These are phyloP conservation scores for barley (Hordeum vulgare) DNA, from an alignment of 176 grass and related monocot species.

Conservation along the genomic window MorexV3_pseudomolecules_assembly NC_058519.1:626397733-626398232, in stretches of 20 bases:
- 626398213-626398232: constrained; percentile 4
- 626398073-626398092: background rate
- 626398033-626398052: background rate
- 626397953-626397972: background rate
- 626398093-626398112: background rate
- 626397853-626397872: background rate
- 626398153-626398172: background rate
- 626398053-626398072: background rate
- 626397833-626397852: background rate
- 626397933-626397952: background rate
- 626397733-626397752: background rate
- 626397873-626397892: background rate
- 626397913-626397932: background rate
- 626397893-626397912: background rate
- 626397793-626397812: background rate
- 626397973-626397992: background rate
- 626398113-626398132: no score
- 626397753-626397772: background rate
- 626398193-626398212: constrained; percentile 2
- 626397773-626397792: background rate
- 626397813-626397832: background rate
- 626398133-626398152: background rate
- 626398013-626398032: background rate
- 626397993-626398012: background rate
- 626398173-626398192: background rate